Conservation (phyloP, 106 monocot species). For the Apostasia shenzhenica region DNA sequence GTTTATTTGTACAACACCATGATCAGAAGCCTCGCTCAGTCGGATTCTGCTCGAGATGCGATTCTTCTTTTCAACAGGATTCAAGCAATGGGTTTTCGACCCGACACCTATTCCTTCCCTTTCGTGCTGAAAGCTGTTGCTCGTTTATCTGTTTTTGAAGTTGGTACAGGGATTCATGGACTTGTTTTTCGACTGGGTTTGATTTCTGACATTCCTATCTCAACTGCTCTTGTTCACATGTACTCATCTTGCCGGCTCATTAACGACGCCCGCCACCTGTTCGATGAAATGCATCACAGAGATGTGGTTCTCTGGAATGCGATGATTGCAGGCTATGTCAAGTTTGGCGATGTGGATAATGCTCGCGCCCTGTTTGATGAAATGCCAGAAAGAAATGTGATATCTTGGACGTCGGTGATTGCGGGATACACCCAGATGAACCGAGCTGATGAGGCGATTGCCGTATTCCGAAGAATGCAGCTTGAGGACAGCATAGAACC, state of each 20-base stretch:
- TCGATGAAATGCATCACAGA: slow-evolving; percentile 38
- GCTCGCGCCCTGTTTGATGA: slow-evolving; percentile 31
- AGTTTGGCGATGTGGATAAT: slow-evolving; percentile 33
- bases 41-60: slow-evolving; percentile 29
- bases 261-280: slow-evolving; percentile 37
- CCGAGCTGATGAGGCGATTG: slow-evolving; percentile 37
- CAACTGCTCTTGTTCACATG: slow-evolving; percentile 37
- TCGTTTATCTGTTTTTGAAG: slow-evolving; percentile 11
- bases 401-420: slow-evolving; percentile 60
- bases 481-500: slow-evolving; percentile 39
- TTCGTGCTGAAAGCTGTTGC: slow-evolving; percentile 50
- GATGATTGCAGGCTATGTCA: slow-evolving; percentile 52
- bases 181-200: slow-evolving; percentile 33
- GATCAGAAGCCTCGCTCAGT: slow-evolving; percentile 36
- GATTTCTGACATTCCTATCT: slow-evolving; percentile 30
- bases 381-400: slow-evolving; percentile 46
- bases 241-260: slow-evolving; percentile 26
- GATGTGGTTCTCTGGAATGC: slow-evolving; percentile 63
- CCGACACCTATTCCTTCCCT: slow-evolving; percentile 66
- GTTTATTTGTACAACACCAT: slow-evolving; percentile 55
- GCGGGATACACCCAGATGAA: slow-evolving; percentile 45
- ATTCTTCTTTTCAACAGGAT: slow-evolving; percentile 33
- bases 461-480: slow-evolving; percentile 55
- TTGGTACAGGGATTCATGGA: slow-evolving; percentile 39
- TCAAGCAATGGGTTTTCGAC: slow-evolving; percentile 30